These are phyloP conservation scores for Penicillium expansum DNA, from an alignment of 2,329 filamentous ascomycete genomes.

Conservation along the genomic window DNA sequence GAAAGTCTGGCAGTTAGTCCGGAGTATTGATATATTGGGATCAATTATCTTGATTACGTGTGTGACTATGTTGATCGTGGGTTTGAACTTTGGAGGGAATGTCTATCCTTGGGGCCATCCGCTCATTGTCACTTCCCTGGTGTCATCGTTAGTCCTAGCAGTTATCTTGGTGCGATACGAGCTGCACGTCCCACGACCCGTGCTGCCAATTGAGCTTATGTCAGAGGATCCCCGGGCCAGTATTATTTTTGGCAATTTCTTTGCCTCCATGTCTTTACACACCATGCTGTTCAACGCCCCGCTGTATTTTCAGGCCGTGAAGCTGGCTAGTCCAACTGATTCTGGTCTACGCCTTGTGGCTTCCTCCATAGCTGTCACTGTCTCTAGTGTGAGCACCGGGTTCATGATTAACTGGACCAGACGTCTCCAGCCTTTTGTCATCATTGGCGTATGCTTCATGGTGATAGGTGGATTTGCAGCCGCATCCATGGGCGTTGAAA, in stretches of 20 bases:
- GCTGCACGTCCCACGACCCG: conserved; percentile 45
- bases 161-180: conserved; percentile 44
- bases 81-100: conserved; percentile 54
- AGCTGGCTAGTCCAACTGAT: conserved; percentile 65
- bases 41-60: conserved; percentile 48
- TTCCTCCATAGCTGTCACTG: conserved; percentile 57
- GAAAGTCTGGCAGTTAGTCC: conserved; percentile 44
- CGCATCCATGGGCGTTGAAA: conserved; percentile 49
- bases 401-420: conserved; percentile 61
- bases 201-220: conserved; percentile 51
- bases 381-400: conserved; percentile 57
- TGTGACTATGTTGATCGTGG: conserved; percentile 51
- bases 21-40: conserved; percentile 51
- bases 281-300: conserved; percentile 68
- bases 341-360: conserved; percentile 71
- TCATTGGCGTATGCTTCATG: conserved; percentile 50
- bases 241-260: conserved; percentile 54
- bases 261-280: conserved; percentile 50
- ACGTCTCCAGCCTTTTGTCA: conserved; percentile 59
- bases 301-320: conserved; percentile 73
- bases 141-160: conserved; percentile 40
- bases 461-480: conserved; percentile 54
- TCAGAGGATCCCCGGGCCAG: conserved; percentile 48
- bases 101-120: conserved; percentile 52
- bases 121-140: conserved; percentile 48